Evolutionary conservation across 768 basidiomycete species (phyloP).

Genomic region (Trametes villosa): DNA sequence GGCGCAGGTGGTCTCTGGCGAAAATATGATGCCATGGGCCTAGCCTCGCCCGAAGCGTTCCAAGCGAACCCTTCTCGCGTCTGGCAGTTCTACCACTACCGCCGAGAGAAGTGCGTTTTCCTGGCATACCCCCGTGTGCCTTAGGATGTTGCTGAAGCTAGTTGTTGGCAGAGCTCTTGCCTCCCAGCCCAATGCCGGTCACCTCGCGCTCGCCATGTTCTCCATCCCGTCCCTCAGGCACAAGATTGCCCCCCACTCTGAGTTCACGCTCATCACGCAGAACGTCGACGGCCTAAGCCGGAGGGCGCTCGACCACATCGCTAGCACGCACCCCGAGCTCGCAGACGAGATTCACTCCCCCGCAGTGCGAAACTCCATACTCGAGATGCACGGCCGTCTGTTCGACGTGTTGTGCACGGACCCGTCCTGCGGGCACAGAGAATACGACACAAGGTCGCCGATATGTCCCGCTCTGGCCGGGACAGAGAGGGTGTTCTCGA

Average conservation of each 20-base stretch:
- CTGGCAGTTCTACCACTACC: constrained; percentile 71
- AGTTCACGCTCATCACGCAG: constrained; percentile 60
- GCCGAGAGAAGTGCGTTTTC: constrained; percentile 49
- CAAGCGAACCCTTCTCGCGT: constrained; percentile 49
- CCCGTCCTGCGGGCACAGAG: constrained; percentile 42
- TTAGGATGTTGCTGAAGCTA: not conserved
- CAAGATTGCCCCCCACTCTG: constrained; percentile 44
- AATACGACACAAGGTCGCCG: constrained; percentile 38
- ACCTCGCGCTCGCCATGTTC: constrained; percentile 52
- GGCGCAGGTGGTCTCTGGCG: constrained; percentile 57
- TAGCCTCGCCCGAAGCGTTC: constrained; percentile 61
- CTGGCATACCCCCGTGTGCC: not conserved
- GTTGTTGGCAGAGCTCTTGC: constrained; percentile 44
- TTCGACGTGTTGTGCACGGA: constrained; percentile 58
- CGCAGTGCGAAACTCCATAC: constrained; percentile 19
- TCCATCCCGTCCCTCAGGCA: constrained; percentile 44
- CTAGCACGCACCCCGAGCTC: constrained; percentile 2
- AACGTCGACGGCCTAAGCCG: constrained; percentile 62
- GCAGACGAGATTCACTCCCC: constrained; percentile 6
- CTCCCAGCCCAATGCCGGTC: constrained; percentile 60
- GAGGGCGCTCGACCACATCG: constrained; percentile 40
- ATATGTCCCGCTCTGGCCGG: constrained; percentile 28
- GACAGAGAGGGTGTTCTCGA: constrained; percentile 32
- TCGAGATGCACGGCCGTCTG: constrained; percentile 69
- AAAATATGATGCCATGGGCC: constrained; percentile 50